Base-by-base conservation (phyloP, 2,329 filamentous ascomycete species). In the Blumeria graminis region DNA sequence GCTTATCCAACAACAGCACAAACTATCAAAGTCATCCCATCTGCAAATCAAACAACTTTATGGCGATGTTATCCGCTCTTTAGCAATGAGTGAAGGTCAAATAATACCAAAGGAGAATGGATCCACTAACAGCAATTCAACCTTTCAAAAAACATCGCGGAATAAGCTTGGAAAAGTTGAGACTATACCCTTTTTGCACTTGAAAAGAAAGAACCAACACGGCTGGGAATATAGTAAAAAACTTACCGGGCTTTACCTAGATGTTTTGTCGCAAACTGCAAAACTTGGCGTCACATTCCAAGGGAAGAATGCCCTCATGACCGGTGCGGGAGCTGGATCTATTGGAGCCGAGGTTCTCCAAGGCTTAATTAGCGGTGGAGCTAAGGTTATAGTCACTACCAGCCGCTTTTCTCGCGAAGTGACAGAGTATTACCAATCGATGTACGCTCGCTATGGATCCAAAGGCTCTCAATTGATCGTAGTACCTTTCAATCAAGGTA, bases 181-280 rank as follows among this genome's bases (percentile, higher is more conserved):
- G 73, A 94, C 92, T 16, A 93, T 98, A 63, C 92, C 92, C 36
- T 98, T 98, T 80, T 73, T 98, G 56, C 92, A 98, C 69, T 75
- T 98, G 57, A 95, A 95, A 78, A 85, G 87, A 70, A 93, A 94
- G 71, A 81, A 86, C 56, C 80, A 89, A 60, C 84, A 94, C 65
- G 90, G 90, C 59, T 98, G 92, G 92, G 89, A 96, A 67, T 98
- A 96, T 75, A 96, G 87, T 80, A 98, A 96, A 78, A 95, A 93
- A 74, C 78, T 98, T 57, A 96, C 92, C 28, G 85, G 86, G 57
- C 71, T 89, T 63, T 98, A 98, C 68, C 79, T 98, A 36, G 87
- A 95, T 68, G 88, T 87, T 60, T 72, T 98, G 35, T 89, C 94
- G 72, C 79, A 89, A 60, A 88, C 89, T 61, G 92, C 92, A 61